These are phyloP conservation scores for Erigeron canadensis DNA, from an alignment of 129 eudicot species.

Conservation along the genomic window DNA sequence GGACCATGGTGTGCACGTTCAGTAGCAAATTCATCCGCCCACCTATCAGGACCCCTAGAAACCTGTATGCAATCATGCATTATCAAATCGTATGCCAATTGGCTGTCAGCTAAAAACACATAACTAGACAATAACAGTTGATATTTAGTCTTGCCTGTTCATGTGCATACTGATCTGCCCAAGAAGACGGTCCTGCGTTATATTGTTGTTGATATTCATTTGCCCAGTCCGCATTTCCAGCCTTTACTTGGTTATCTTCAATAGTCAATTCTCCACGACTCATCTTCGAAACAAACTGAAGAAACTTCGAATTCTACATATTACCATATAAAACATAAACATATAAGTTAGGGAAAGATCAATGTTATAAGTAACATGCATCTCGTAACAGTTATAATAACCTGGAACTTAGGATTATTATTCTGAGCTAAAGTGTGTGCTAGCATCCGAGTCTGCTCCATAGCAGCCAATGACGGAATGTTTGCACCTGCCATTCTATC, in stretches of 20 bases:
- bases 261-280: constrained; percentile 91
- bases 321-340: constrained; percentile 18
- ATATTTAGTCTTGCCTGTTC: constrained; percentile 56
- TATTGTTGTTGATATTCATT: constrained; percentile 79
- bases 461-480: constrained; percentile 76
- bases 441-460: constrained; percentile 96
- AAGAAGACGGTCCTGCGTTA: constrained; percentile 70
- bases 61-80: constrained; percentile 45
- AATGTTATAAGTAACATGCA: neutral
- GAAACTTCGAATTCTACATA: constrained; percentile 83
- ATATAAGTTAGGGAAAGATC: constrained; percentile 5
- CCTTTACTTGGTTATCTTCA: constrained; percentile 83
- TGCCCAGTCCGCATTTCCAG: constrained; percentile 85
- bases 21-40: constrained; percentile 78
- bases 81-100: neutral
- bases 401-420: constrained; percentile 95
- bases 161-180: constrained; percentile 87
- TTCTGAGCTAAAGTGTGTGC: constrained; percentile 96
- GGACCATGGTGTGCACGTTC: constrained; percentile 66
- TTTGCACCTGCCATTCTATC: constrained; percentile 65
- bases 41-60: constrained; percentile 66
- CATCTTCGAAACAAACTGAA: constrained; percentile 97
- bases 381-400: constrained; percentile 19
- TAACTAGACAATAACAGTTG: neutral
- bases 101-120: neutral